Evolutionary conservation across 2,329 filamentous ascomycete species (phyloP).

Genomic region (Aureobasidium melanogenum): DNA sequence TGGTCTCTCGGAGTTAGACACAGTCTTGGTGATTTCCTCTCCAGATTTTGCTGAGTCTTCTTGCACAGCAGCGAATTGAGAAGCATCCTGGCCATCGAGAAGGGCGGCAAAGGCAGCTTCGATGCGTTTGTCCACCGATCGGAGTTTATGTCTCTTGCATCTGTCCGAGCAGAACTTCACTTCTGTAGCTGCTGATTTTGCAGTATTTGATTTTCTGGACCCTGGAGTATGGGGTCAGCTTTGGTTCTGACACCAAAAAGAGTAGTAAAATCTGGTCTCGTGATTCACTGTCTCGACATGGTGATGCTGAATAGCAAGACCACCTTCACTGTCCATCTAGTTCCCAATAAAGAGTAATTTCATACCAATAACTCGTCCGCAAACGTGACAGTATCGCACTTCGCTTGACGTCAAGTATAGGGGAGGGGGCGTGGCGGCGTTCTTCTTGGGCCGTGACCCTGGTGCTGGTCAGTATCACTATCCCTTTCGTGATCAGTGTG

Average conservation of each 20-base stretch:
- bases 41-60: background rate
- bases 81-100: slow-evolving; percentile 25
- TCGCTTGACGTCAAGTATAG: slow-evolving; percentile 44
- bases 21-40: background rate
- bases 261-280: background rate
- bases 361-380: slow-evolving; percentile 46
- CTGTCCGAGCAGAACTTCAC: slow-evolving; percentile 51
- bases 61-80: background rate
- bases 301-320: background rate
- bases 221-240: slow-evolving; percentile 7
- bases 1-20: background rate
- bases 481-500: too few species aligned
- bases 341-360: background rate
- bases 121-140: slow-evolving; percentile 41
- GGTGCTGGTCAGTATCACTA: background rate
- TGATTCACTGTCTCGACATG: background rate
- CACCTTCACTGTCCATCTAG: background rate
- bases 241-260: background rate
- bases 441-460: slow-evolving; percentile 35
- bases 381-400: slow-evolving; percentile 49
- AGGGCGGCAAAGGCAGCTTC: slow-evolving; percentile 41
- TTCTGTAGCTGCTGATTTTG: slow-evolving; percentile 22
- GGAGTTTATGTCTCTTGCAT: slow-evolving; percentile 45
- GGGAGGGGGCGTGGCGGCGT: slow-evolving; percentile 40
- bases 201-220: slow-evolving; percentile 22